These are phyloP conservation scores for Dactylorhiza incarnata DNA, from an alignment of 106 monocot species.

Conservation along the genomic window DNA sequence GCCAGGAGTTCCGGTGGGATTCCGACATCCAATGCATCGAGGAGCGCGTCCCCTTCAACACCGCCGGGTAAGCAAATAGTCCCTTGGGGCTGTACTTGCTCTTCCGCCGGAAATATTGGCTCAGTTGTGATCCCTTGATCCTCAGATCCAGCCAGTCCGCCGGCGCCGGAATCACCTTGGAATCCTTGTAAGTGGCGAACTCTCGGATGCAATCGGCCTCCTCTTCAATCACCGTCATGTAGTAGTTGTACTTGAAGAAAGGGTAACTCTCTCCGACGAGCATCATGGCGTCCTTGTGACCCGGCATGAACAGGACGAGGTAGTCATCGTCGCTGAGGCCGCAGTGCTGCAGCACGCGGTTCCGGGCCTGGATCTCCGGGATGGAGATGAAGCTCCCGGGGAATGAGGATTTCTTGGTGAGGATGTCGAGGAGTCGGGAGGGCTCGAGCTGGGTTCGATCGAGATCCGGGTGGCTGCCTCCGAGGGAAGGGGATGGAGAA, in stretches of 20 bases:
- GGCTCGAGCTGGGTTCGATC: conserved; percentile 39
- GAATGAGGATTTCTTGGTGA: conserved; percentile 48
- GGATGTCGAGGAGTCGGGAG: conserved; percentile 54
- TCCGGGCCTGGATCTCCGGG: conserved; percentile 52
- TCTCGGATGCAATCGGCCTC: conserved; percentile 37
- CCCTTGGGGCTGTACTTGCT: conserved; percentile 58
- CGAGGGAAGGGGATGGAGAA: conserved; percentile 13
- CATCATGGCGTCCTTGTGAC: conserved; percentile 49
- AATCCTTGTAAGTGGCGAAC: conserved; percentile 50
- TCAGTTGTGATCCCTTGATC: conserved; percentile 63
- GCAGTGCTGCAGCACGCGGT: conserved; percentile 40
- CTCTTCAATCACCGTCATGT: conserved; percentile 41
- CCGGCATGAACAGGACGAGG: conserved; percentile 38
- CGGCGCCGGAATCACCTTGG: conserved; percentile 48
- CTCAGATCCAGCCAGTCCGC: conserved; percentile 57
- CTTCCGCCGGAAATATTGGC: conserved; percentile 63
- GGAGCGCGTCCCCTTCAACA: conserved; percentile 18
- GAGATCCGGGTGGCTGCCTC: conserved; percentile 31
- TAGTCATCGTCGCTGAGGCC: conserved; percentile 55
- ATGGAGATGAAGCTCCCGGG: conserved; percentile 57
- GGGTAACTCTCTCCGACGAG: conserved; percentile 69
- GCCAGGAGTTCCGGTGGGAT: conserved; percentile 56
- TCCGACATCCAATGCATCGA: conserved; percentile 69
- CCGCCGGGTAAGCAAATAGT: conserved; percentile 48
- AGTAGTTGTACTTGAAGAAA: conserved; percentile 49